phyloP scores from a whole-genome alignment of 1,139 yeast species.

The Lodderomyces jiufengensis region DNA sequence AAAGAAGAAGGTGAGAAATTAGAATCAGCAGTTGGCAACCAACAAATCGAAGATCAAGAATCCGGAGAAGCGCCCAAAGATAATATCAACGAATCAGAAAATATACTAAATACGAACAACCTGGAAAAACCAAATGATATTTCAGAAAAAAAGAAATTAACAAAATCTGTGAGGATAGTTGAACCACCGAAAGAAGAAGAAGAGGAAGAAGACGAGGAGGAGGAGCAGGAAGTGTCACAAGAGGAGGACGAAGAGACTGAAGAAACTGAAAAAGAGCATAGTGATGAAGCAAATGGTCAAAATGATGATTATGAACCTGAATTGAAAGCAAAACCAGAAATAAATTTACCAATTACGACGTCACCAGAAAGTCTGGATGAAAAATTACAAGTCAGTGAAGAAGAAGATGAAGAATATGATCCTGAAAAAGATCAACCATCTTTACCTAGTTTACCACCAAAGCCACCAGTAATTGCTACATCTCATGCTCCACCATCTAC shows the following conservation, averaged over 20 bases:
- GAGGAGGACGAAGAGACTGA: background rate
- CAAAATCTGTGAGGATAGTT: background rate
- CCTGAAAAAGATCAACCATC: slow-evolving; percentile 5
- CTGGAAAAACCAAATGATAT: no score
- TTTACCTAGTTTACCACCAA: slow-evolving; percentile 24
- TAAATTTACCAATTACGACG: no score
- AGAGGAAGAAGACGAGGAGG: background rate
- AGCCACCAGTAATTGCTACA: slow-evolving; percentile 25
- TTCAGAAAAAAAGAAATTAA: slow-evolving; percentile 1
- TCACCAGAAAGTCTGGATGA: no score
- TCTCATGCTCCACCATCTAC: slow-evolving; percentile 8
- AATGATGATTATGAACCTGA: slow-evolving; percentile 4
- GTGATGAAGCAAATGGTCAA: slow-evolving; percentile 1
- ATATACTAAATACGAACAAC: no score
- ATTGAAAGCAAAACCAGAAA: no score
- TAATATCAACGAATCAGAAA: no score
- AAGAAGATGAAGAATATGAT: slow-evolving; percentile 6
- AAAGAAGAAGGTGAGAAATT: no score
- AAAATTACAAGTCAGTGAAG: no score
- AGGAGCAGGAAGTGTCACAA: background rate
- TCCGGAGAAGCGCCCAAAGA: no score
- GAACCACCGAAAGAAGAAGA: background rate
- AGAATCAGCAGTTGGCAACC: no score
- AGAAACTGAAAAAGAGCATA: background rate
- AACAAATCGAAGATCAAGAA: no score